Evolutionary conservation across 2,329 filamentous ascomycete genomes (phyloP).

Genomic region (Arthrobotrys iridis): DNA sequence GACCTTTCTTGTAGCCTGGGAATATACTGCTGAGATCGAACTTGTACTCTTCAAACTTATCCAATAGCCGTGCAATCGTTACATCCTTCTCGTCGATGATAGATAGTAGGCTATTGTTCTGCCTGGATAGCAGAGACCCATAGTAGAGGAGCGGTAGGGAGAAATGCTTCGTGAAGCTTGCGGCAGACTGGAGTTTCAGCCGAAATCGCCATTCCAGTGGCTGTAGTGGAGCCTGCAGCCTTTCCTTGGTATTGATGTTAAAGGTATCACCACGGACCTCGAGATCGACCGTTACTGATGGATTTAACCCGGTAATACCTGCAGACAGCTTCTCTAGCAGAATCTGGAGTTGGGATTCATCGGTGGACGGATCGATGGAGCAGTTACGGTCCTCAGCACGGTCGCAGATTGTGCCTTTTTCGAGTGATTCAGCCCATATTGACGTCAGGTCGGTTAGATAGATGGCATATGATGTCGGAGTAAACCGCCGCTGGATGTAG

Average conservation of each 20-base stretch:
- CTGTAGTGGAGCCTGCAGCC: constrained; percentile 71
- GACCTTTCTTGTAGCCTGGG: constrained; percentile 62
- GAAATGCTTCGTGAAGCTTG: constrained; percentile 63
- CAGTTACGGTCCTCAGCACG: constrained; percentile 73
- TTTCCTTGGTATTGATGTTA: constrained; percentile 68
- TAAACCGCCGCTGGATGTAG: constrained; percentile 71
- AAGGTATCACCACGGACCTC: constrained; percentile 50
- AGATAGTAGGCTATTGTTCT: constrained; percentile 63
- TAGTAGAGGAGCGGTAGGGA: constrained; percentile 65
- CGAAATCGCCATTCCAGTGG: constrained; percentile 74
- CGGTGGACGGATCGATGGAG: constrained; percentile 77
- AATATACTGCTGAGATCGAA: constrained; percentile 67
- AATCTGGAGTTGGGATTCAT: constrained; percentile 72
- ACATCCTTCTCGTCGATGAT: constrained; percentile 67
- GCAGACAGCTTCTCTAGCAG: constrained; percentile 72
- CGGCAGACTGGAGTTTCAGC: constrained; percentile 63
- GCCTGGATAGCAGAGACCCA: constrained; percentile 63
- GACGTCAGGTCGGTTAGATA: constrained; percentile 76
- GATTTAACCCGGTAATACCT: constrained; percentile 62
- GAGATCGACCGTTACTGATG: constrained; percentile 62
- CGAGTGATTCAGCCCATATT: constrained; percentile 76
- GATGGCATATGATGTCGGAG: constrained; percentile 70
- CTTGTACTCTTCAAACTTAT: constrained; percentile 67
- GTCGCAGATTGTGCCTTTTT: constrained; percentile 70
- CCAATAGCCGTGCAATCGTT: constrained; percentile 67